These are phyloP conservation scores for Conidiobolus incongruus DNA, from an alignment of 371 early-diverging fungal genomes.

Conservation along the genomic window DNA sequence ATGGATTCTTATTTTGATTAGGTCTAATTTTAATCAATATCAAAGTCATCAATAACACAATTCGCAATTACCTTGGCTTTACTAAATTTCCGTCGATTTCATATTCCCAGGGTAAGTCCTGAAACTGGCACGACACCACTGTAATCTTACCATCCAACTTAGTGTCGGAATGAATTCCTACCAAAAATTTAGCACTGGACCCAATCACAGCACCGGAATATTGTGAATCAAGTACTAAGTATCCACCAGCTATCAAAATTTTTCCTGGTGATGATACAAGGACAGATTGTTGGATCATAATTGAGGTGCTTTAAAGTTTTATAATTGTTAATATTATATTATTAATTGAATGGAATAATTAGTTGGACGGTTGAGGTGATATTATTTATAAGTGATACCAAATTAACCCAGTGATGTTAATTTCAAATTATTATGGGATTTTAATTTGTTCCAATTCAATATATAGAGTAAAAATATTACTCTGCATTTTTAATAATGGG, in stretches of 20 bases:
- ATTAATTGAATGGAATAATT: no score
- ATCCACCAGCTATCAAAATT: slow-evolving; percentile 85
- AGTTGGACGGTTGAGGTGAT: no score
- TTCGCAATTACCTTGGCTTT: not conserved
- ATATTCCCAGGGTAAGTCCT: slow-evolving; percentile 38
- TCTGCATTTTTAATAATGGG: no score
- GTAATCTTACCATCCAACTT: slow-evolving; percentile 11
- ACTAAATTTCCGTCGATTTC: not conserved
- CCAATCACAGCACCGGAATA: slow-evolving; percentile 68
- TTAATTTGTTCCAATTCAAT: no score
- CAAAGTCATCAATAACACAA: not conserved
- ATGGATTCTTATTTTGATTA: not conserved
- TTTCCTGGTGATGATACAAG: slow-evolving; percentile 82
- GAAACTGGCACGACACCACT: slow-evolving; percentile 48
- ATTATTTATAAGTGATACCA: no score
- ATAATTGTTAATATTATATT: no score
- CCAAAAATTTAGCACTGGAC: slow-evolving; percentile 62
- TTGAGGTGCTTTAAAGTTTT: no score
- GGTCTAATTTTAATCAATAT: not conserved
- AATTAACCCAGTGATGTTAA: no score
- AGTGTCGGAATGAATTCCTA: slow-evolving; percentile 18
- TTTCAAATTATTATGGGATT: no score
- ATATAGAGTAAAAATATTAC: no score
- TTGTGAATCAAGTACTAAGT: slow-evolving; percentile 65
- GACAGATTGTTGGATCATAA: no score